Evolutionary conservation across 805 yeast species (phyloP), one percentile per base, ranked within the genome.

Genomic region (Saccharomycopsis guyanensis): DNA sequence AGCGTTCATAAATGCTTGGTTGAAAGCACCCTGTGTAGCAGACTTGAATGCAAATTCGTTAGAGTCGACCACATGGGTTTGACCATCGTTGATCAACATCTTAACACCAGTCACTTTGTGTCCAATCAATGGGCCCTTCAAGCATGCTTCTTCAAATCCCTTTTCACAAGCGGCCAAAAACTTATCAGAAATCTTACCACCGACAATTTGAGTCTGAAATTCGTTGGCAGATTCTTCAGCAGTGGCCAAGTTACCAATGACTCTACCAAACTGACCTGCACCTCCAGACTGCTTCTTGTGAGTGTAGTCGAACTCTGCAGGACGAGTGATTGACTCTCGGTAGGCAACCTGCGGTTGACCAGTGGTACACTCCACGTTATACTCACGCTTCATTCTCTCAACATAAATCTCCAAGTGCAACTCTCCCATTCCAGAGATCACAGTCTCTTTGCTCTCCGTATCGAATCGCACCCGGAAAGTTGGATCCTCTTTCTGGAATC

Each of bases 231-330:
- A 61, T 37, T 62, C 66, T 41, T 77, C 80, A 40, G 76, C 61
- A 45, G 88, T 79, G 4, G 72, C 66, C 68, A 89, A 64, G 47
- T 71, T 75, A 63, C 99, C 97, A 66, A 88, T 83, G 60, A 91
- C 96, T 70, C 89, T 82, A 66, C 96, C 98, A 63, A 80, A 93
- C 73, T 93, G 99, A 69, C 99, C 99, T 55, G 97, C 95, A 77
- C 99, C 99, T 66, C 99, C 99, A 61, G 91, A 77, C 72, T 93
- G 99, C 64, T 88, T 91, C 76, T 93, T 93, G 73, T 91, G 97
- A 24, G 96, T 83, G 69, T 82, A 87, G 64, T 93, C 97, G 60
- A 93, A 91, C 12, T 78, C 72, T 25, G 91, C 74, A 36, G 85
- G 70, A 2, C 74, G 63, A 32, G 84, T 70, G 55, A 91, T 80